Base-by-base conservation (phyloP, 2,329 filamentous ascomycete species). In the Nemania serpens region DNA sequence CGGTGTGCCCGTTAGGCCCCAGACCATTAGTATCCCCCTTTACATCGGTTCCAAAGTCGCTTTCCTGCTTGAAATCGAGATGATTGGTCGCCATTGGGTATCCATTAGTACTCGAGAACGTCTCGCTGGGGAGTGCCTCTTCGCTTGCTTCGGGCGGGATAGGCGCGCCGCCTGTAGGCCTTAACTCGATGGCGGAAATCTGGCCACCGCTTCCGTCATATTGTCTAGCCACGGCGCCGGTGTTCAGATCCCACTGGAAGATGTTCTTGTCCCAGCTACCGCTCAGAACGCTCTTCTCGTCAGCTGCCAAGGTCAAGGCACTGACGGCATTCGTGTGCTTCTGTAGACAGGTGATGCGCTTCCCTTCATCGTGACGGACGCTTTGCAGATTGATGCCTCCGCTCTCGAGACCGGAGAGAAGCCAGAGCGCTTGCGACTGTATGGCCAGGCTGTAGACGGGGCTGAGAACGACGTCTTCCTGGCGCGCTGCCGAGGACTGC, bases 221-320 rank as follows among this genome's bases (percentile, higher is more conserved):
- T 4, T 84, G 83, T 11, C 93, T 85, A 66, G 87, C 88, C 6
- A 90, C 82, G 69, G 90, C 83, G 0, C 95, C 95, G 1, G 87
- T 95, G 70, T 98, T 92, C 25, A 99, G 76, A 74, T 98, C 95
- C 95, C 95, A 99, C 73, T 98, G 93, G 55, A 93, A 85, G 0
- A 98, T 88, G 17, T 86, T 90, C 77, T 97, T 98, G 75, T 99
- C 95, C 95, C 95, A 99, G 73, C 93, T 94, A 3, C 95, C 95
- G 36, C 93, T 97, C 9, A 99, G 76, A 3, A 98, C 85, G 41
- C 89, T 93, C 70, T 84, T 88, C 78, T 99, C 95, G 68, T 98
- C 93, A 5, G 90, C 86, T 0, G 91, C 87, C 12, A 99, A 79
- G 10, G 86, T 88, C 60, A 99, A 77, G 5, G 96, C 91, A 18